phyloP scores from a whole-genome alignment of 1,139 yeast species.

The Yamadazyma dendronema region DNA sequence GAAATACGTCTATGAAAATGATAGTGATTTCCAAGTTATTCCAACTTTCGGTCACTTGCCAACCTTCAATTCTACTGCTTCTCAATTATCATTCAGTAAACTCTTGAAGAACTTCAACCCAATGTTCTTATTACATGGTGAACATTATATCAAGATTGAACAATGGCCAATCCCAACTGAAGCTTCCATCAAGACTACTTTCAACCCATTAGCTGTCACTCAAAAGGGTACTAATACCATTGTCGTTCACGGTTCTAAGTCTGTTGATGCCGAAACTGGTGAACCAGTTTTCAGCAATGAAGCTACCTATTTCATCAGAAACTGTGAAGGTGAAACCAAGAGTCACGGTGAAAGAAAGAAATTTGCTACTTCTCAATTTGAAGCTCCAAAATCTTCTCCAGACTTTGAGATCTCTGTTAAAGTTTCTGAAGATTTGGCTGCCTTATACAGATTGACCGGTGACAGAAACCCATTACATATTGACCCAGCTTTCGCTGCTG shows the following conservation, averaged over 20 bases:
- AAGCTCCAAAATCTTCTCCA: slow-evolving; percentile 64
- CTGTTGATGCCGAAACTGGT: slow-evolving; percentile 69
- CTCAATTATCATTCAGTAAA: slow-evolving; percentile 52
- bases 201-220: slow-evolving; percentile 67
- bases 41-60: slow-evolving; percentile 94
- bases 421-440: slow-evolving; percentile 78
- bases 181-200: slow-evolving; percentile 59
- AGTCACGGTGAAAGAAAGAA: slow-evolving; percentile 45
- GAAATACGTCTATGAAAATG: slow-evolving; percentile 77
- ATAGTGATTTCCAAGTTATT: slow-evolving; percentile 77
- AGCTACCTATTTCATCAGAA: slow-evolving; percentile 83
- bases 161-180: slow-evolving; percentile 81
- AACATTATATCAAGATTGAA: slow-evolving; percentile 80
- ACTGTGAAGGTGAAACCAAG: slow-evolving; percentile 67
- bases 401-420: slow-evolving; percentile 61
- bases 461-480: slow-evolving; percentile 95
- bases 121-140: slow-evolving; percentile 88
- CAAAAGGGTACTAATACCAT: slow-evolving; percentile 91
- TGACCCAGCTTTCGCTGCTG: slow-evolving; percentile 87
- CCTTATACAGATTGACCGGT: slow-evolving; percentile 87
- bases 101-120: slow-evolving; percentile 84
- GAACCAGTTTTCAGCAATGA: slow-evolving; percentile 76
- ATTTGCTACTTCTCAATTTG: slow-evolving; percentile 65
- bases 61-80: slow-evolving; percentile 49
- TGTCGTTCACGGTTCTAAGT: slow-evolving; percentile 71